These are phyloP conservation scores for Aureobasidium sp. DNA, from an alignment of 2,329 filamentous ascomycete species.

Conservation along the genomic window DNA sequence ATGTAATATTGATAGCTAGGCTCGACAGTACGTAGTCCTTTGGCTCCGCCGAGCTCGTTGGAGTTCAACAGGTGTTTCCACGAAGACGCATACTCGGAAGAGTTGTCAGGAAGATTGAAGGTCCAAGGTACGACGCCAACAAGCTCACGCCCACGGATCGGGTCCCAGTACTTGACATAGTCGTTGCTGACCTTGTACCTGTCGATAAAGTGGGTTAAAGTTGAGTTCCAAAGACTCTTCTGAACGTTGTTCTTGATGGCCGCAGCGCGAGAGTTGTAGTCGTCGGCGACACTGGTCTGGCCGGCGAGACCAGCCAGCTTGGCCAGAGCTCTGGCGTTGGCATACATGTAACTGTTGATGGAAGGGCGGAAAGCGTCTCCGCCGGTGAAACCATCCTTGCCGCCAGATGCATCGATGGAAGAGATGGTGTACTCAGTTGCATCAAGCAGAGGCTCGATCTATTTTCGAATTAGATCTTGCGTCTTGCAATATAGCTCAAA, in stretches of 20 bases:
- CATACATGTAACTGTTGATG: constrained; percentile 41
- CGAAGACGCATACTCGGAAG: constrained; percentile 30
- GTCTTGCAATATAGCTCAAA: background rate
- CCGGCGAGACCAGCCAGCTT: constrained; percentile 32
- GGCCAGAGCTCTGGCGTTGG: constrained; percentile 38
- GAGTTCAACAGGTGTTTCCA: constrained; percentile 34
- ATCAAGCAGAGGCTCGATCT: constrained; percentile 37
- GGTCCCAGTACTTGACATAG: constrained; percentile 34
- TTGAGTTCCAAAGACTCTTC: constrained; percentile 38
- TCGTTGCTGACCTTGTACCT: constrained; percentile 35
- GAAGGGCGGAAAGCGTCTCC: constrained; percentile 38
- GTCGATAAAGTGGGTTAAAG: constrained; percentile 40
- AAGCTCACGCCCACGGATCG: constrained; percentile 39
- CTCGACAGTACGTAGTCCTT: constrained; percentile 38
- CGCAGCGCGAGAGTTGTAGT: constrained; percentile 25
- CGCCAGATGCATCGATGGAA: constrained; percentile 37
- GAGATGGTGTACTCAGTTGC: constrained; percentile 42
- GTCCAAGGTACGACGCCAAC: constrained; percentile 40
- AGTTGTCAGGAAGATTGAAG: constrained; percentile 37
- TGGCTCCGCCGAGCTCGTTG: constrained; percentile 29
- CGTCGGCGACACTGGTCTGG: constrained; percentile 18
- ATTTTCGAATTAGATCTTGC: background rate
- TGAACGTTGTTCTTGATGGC: constrained; percentile 35
- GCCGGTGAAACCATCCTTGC: constrained; percentile 35
- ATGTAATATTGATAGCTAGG: constrained; percentile 42